Evolutionary conservation across 768 basidiomycete species (phyloP).

Genomic region (Tylopilus sp.): DNA sequence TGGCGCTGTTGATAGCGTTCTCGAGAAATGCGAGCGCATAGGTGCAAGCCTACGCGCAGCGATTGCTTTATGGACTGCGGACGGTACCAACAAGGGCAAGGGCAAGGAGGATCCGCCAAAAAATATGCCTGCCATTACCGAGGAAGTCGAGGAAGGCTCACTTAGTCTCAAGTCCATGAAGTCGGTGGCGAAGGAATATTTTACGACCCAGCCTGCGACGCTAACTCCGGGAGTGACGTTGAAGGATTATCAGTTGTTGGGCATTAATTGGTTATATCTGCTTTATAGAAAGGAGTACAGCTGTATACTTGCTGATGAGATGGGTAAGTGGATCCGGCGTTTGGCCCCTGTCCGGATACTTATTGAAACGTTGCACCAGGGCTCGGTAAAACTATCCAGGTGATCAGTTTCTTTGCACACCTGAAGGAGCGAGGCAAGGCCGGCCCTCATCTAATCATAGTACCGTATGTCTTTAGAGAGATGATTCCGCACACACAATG

Average conservation of each 20-base stretch:
- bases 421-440: conserved; percentile 73
- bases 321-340: conserved; percentile 61
- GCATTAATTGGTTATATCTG: conserved; percentile 96
- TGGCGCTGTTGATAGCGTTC: conserved; percentile 81
- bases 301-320: conserved; percentile 98
- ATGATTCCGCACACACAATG: neutral
- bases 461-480: conserved; percentile 65
- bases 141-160: conserved; percentile 58
- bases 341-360: neutral
- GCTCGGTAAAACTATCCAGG: conserved; percentile 97
- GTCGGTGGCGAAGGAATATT: conserved; percentile 54
- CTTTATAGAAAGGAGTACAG: conserved; percentile 77
- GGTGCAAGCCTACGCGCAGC: conserved; percentile 69
- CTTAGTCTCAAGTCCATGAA: conserved; percentile 52
- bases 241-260: conserved; percentile 96
- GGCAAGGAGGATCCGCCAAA: conserved; percentile 33
- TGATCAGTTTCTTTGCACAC: conserved; percentile 93
- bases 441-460: conserved; percentile 91
- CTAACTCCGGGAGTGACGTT: conserved; percentile 67
- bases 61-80: conserved; percentile 73
- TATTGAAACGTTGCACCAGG: conserved; percentile 43
- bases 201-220: conserved; percentile 69
- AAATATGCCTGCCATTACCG: conserved; percentile 19
- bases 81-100: conserved; percentile 36
- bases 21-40: conserved; percentile 85